These are phyloP conservation scores for maize (Zea mays) DNA, from an alignment of 176 grass and related monocot species.

Conservation along the genomic window DNA sequence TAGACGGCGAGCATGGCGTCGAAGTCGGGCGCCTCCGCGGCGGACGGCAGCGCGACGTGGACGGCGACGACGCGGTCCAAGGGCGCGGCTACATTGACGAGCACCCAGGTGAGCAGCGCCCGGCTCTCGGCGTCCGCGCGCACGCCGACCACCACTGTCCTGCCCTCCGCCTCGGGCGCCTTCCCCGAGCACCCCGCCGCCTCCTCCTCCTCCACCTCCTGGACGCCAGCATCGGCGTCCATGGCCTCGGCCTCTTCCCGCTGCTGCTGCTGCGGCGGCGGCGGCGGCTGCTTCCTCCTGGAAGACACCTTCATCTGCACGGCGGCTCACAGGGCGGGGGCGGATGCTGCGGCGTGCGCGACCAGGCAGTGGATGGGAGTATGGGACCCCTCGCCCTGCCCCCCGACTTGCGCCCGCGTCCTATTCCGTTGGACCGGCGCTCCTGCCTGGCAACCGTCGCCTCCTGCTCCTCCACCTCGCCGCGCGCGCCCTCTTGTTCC, in stretches of 20 bases:
- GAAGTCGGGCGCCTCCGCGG: constrained; percentile 50
- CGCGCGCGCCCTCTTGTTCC: constrained; percentile 23
- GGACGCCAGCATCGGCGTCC: neutral
- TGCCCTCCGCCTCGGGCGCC: constrained; percentile 31
- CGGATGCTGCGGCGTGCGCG: neutral
- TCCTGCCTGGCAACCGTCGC: constrained; percentile 36
- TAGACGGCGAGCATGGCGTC: constrained; percentile 88
- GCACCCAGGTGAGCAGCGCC: constrained; percentile 81
- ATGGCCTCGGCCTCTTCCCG: neutral
- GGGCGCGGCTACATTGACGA: constrained; percentile 65
- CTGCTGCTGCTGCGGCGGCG: neutral
- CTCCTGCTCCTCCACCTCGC: neutral
- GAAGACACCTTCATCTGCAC: constrained; percentile 44
- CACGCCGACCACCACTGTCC: constrained; percentile 75
- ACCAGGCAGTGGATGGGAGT: neutral
- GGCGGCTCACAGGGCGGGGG: neutral
- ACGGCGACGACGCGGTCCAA: constrained; percentile 81
- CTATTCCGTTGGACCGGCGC: neutral
- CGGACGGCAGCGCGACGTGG: constrained; percentile 61
- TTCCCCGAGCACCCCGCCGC: constrained; percentile 8
- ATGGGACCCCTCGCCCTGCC: too few relatives aligned
- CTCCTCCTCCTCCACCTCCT: neutral
- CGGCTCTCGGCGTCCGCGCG: constrained; percentile 72
- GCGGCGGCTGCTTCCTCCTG: constrained; percentile 15
- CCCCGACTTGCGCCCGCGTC: too few relatives aligned